Percentiles rank a stretch among this genome's conserved stretches.
phyloP scores from a whole-genome alignment of 1,284 basidiomycete genomes.

The Exobasidium rhododendri region DNA sequence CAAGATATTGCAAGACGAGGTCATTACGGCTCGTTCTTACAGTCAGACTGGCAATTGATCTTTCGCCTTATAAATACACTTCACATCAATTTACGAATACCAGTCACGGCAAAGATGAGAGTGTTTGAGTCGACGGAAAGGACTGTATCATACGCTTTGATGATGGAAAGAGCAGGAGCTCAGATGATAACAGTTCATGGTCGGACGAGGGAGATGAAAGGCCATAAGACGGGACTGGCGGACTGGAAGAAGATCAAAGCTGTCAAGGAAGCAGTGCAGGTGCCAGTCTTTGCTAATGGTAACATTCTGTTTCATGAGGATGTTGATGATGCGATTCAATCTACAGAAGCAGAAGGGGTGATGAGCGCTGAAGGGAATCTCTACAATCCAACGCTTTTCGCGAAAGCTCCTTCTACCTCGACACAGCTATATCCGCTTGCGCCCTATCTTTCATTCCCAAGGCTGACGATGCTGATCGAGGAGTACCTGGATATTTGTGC shows the following conservation, averaged over 20 bases:
- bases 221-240: constrained; percentile 71
- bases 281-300: constrained; percentile 97
- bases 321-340: constrained; percentile 70
- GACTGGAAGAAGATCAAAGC: constrained; percentile 77
- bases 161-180: constrained; percentile 91
- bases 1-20: constrained; percentile 89
- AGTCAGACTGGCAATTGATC: constrained; percentile 84
- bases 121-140: constrained; percentile 80
- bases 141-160: constrained; percentile 86
- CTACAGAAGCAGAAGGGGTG: constrained; percentile 82
- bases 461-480: constrained; percentile 67
- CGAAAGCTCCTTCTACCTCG: neutral
- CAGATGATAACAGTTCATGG: constrained; percentile 94
- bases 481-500: constrained; percentile 84
- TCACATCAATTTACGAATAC: constrained; percentile 76
- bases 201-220: constrained; percentile 83
- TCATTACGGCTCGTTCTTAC: constrained; percentile 82
- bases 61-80: constrained; percentile 45
- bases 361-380: constrained; percentile 95
- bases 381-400: constrained; percentile 85
- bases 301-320: constrained; percentile 84
- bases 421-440: constrained; percentile 14
- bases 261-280: constrained; percentile 78
- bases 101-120: constrained; percentile 94
- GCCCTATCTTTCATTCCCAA: constrained; percentile 60